These are phyloP conservation scores for Komagataella kurtzmanii DNA, from an alignment of 805 yeast species.

Conservation along the genomic window DNA sequence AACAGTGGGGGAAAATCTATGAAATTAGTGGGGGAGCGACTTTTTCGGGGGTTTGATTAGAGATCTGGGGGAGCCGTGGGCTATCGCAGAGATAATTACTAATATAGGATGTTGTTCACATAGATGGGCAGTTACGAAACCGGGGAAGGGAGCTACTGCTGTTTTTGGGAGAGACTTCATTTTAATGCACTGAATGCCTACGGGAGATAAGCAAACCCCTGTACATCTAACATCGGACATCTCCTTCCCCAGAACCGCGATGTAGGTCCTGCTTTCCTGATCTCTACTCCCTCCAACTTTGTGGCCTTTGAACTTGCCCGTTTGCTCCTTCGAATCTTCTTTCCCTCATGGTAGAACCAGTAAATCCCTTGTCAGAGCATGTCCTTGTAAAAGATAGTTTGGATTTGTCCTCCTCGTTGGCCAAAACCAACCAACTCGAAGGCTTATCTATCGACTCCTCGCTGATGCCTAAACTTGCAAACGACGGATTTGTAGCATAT, in stretches of 20 bases:
- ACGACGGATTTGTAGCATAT: slow-evolving; percentile 23
- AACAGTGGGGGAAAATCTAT: background rate
- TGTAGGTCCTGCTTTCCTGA: background rate
- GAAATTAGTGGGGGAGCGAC: background rate
- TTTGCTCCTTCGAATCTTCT: background rate
- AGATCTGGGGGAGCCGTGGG: background rate
- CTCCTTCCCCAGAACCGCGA: background rate
- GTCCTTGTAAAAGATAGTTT: background rate
- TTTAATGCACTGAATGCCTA: too few species aligned
- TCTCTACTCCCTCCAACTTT: background rate
- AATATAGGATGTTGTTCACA: too few species aligned
- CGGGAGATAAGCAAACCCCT: too few species aligned
- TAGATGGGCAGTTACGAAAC: too few species aligned
- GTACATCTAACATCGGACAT: too few species aligned
- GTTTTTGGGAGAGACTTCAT: too few species aligned
- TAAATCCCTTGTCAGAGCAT: background rate
- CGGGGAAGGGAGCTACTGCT: too few species aligned
- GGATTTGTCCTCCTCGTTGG: background rate
- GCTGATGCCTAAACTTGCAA: background rate
- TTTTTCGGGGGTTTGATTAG: background rate
- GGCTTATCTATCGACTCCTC: background rate
- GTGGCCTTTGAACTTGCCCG: background rate
- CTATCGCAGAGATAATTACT: too few species aligned
- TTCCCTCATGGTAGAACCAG: background rate
- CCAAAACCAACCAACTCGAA: background rate